phyloP scores from a whole-genome alignment of 805 yeast genomes.

The Suhomyces sp. region DNA sequence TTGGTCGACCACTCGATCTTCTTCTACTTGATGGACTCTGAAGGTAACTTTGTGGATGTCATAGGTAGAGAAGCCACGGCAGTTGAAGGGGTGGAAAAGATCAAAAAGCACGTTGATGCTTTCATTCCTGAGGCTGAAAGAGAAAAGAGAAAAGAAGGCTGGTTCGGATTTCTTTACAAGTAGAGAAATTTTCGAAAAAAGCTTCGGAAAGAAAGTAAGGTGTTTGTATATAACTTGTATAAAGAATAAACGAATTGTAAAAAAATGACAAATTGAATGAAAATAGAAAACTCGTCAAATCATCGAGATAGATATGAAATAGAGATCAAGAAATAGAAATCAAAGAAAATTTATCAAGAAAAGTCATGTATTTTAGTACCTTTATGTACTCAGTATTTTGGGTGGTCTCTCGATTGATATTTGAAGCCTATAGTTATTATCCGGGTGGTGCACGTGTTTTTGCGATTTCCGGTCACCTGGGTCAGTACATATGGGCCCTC shows the following conservation, averaged over 20 bases:
- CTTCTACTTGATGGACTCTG: constrained; percentile 98
- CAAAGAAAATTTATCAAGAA: no score
- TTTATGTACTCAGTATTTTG: no score
- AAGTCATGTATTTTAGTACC: no score
- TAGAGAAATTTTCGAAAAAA: constrained; percentile 12
- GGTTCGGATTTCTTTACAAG: constrained; percentile 59
- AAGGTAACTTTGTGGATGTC: constrained; percentile 92
- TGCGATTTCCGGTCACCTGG: background rate
- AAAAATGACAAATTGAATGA: no score
- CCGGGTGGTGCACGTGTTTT: background rate
- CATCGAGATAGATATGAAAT: no score
- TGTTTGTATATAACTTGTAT: background rate
- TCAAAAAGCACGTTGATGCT: constrained; percentile 69
- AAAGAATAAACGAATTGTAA: no score
- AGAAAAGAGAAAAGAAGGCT: constrained; percentile 57
- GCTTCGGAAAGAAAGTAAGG: no score
- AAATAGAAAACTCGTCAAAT: no score
- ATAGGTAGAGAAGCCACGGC: constrained; percentile 89
- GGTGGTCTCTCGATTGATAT: no score
- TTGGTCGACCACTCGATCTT: constrained; percentile 96
- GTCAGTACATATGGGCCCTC: background rate
- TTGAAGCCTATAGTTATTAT: no score
- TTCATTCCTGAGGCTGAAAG: constrained; percentile 72
- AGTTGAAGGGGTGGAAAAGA: constrained; percentile 70
- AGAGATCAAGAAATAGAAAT: no score